Percentiles rank a stretch among this genome's conserved stretches.
These are phyloP conservation scores for Porcisia hertigi DNA, from an alignment of 208 protist genomes.

Conservation along the genomic window DNA sequence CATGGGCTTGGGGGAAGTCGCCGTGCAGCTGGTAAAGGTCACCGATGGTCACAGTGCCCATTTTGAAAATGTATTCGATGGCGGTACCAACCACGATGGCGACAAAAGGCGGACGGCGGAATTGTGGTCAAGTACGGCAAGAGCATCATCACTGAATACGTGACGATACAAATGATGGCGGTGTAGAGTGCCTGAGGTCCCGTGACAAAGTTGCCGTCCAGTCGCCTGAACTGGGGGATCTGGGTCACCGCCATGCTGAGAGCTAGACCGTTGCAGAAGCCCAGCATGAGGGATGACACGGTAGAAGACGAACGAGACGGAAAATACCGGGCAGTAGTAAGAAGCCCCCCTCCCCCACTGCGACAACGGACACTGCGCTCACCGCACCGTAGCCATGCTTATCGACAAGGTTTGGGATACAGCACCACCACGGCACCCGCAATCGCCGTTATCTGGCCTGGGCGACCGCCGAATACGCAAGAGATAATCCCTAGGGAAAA, in stretches of 20 bases:
- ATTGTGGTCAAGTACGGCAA: slow-evolving; percentile 59
- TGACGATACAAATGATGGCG: slow-evolving; percentile 49
- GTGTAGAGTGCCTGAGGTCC: slow-evolving; percentile 46
- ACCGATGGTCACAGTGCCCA: slow-evolving; percentile 57
- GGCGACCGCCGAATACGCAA: slow-evolving; percentile 50
- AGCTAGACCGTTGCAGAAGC: slow-evolving; percentile 57
- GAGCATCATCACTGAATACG: slow-evolving; percentile 60
- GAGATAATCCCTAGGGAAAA: slow-evolving; percentile 50
- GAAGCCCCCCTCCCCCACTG: slow-evolving; percentile 34
- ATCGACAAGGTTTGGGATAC: slow-evolving; percentile 44
- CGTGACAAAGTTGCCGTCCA: slow-evolving; percentile 39
- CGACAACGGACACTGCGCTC: slow-evolving; percentile 46
- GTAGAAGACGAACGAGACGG: slow-evolving; percentile 49
- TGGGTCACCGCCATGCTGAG: slow-evolving; percentile 53
- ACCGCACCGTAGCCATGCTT: slow-evolving; percentile 52
- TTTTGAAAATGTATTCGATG: slow-evolving; percentile 58
- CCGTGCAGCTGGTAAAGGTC: slow-evolving; percentile 53
- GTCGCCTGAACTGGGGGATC: slow-evolving; percentile 48
- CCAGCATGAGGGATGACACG: slow-evolving; percentile 51
- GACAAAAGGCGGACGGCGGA: slow-evolving; percentile 45
- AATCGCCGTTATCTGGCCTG: slow-evolving; percentile 57
- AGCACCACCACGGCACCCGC: slow-evolving; percentile 60
- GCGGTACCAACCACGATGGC: slow-evolving; percentile 53
- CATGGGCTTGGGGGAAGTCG: slow-evolving; percentile 35
- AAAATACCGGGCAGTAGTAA: slow-evolving; percentile 46